These are phyloP conservation scores for Cerrena zonata DNA, from an alignment of 1,284 basidiomycete species.

Conservation along the genomic window DNA sequence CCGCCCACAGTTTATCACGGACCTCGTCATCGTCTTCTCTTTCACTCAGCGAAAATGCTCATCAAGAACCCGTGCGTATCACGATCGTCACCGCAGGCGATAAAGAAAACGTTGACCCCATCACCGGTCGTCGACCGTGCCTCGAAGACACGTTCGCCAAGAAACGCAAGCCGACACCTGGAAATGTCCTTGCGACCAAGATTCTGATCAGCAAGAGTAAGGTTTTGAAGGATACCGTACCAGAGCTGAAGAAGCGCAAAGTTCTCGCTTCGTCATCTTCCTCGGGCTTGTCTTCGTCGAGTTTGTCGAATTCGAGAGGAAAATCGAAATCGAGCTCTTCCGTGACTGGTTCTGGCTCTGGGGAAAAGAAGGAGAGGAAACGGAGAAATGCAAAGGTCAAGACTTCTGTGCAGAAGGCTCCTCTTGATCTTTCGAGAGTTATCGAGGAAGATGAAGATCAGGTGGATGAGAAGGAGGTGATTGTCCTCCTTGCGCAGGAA, in stretches of 20 bases:
- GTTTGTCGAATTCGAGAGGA: neutral
- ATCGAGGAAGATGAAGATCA: slow-evolving; percentile 45
- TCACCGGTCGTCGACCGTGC: slow-evolving; percentile 57
- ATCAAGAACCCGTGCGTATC: slow-evolving; percentile 21
- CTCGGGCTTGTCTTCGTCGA: slow-evolving; percentile 1
- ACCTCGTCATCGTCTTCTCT: slow-evolving; percentile 8
- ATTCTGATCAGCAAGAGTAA: slow-evolving; percentile 34
- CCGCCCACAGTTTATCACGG: slow-evolving; percentile 11
- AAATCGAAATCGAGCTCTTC: slow-evolving; percentile 1
- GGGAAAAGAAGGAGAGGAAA: slow-evolving; percentile 19
- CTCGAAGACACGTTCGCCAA: slow-evolving; percentile 35
- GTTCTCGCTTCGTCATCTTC: slow-evolving; percentile 20
- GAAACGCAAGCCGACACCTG: slow-evolving; percentile 51
- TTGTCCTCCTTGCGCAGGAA: slow-evolving; percentile 20
- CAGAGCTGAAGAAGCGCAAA: slow-evolving; percentile 56
- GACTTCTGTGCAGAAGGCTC: slow-evolving; percentile 17
- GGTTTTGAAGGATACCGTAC: slow-evolving; percentile 36
- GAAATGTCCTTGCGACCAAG: slow-evolving; percentile 49
- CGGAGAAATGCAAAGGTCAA: slow-evolving; percentile 16
- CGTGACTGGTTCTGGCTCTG: slow-evolving; percentile 12
- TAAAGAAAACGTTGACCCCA: slow-evolving; percentile 73
- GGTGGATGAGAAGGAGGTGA: slow-evolving; percentile 14
- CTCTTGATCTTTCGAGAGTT: slow-evolving; percentile 38
- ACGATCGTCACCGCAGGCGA: slow-evolving; percentile 40
- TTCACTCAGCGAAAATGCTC: slow-evolving; percentile 8